Evolutionary conservation across 2,329 filamentous ascomycete species (phyloP).

Genomic region (Aureobasidium sp.): DNA sequence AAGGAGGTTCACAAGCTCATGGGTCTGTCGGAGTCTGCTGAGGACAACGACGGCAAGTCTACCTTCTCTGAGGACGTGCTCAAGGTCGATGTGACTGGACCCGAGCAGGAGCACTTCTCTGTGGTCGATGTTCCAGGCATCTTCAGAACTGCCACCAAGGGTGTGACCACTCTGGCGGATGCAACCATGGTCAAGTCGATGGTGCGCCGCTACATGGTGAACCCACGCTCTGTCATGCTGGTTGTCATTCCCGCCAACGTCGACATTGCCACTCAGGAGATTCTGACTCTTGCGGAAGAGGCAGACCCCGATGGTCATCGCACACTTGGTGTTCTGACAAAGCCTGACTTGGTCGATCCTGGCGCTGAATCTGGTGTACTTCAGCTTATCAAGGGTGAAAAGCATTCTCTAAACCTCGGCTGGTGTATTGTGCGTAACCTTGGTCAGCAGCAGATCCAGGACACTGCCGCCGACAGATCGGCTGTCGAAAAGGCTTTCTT

Average conservation of each 20-base stretch:
- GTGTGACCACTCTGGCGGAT: slow-evolving; percentile 31
- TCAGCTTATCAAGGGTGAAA: slow-evolving; percentile 22
- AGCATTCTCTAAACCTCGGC: slow-evolving; percentile 23
- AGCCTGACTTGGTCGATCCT: slow-evolving; percentile 28
- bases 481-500: slow-evolving; percentile 31
- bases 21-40: slow-evolving; percentile 12
- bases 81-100: slow-evolving; percentile 24
- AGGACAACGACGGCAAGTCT: slow-evolving; percentile 5
- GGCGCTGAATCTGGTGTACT: slow-evolving; percentile 21
- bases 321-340: slow-evolving; percentile 32
- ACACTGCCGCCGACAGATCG: slow-evolving; percentile 10
- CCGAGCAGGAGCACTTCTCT: slow-evolving; percentile 23
- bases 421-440: slow-evolving; percentile 29
- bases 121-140: slow-evolving; percentile 27
- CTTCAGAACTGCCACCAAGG: slow-evolving; percentile 27
- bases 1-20: slow-evolving; percentile 21
- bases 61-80: slow-evolving; percentile 26
- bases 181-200: slow-evolving; percentile 32
- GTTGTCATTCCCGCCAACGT: slow-evolving; percentile 37
- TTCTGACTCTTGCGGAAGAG: slow-evolving; percentile 34
- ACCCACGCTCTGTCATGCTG: slow-evolving; percentile 34
- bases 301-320: slow-evolving; percentile 26
- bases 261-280: slow-evolving; percentile 40
- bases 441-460: slow-evolving; percentile 22
- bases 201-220: slow-evolving; percentile 33